A percentile compares a stretch with the other conserved stretches of the same genome.
Evolutionary conservation across 495 filamentous ascomycete genomes (phyloP).

Genomic region (Podospora sp.): DNA sequence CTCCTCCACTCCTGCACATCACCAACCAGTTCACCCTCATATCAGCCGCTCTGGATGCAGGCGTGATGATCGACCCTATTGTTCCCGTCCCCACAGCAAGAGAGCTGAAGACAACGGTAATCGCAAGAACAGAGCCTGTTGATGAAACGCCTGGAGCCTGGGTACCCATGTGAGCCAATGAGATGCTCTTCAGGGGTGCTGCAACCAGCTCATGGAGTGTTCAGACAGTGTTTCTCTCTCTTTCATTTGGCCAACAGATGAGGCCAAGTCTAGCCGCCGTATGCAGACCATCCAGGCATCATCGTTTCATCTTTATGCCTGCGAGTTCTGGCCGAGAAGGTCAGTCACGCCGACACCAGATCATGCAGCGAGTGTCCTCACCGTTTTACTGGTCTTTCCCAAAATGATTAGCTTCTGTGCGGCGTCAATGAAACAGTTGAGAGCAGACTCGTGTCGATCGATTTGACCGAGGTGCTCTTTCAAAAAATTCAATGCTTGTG

Average conservation of each 20-base stretch:
- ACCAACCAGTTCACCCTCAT: too few relatives aligned
- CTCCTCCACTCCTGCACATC: too few relatives aligned
- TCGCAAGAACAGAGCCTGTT: conserved; percentile 49
- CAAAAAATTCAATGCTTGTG: conserved; percentile 50
- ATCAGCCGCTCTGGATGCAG: conserved; percentile 44
- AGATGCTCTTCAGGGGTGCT: background rate
- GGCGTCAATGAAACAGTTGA: conserved; percentile 57
- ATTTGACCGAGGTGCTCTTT: conserved; percentile 54
- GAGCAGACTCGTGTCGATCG: conserved; percentile 44
- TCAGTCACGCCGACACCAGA: background rate
- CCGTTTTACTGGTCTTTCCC: conserved; percentile 50
- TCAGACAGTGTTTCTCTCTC: conserved; percentile 35
- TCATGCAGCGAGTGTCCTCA: background rate
- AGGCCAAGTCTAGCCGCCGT: conserved; percentile 47
- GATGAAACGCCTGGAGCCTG: conserved; percentile 52
- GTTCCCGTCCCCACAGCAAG: conserved; percentile 53
- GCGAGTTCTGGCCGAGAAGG: conserved; percentile 27
- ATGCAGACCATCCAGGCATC: conserved; percentile 47
- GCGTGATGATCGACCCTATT: conserved; percentile 45
- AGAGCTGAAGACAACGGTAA: conserved; percentile 47
- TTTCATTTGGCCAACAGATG: conserved; percentile 43
- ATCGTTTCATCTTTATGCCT: conserved; percentile 39
- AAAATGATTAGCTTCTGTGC: conserved; percentile 40
- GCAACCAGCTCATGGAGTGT: conserved; percentile 27
- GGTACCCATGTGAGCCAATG: background rate